These are phyloP conservation scores for Coemansia sp. DNA, from an alignment of 192 early-diverging fungal genomes.

Conservation along the genomic window DNA sequence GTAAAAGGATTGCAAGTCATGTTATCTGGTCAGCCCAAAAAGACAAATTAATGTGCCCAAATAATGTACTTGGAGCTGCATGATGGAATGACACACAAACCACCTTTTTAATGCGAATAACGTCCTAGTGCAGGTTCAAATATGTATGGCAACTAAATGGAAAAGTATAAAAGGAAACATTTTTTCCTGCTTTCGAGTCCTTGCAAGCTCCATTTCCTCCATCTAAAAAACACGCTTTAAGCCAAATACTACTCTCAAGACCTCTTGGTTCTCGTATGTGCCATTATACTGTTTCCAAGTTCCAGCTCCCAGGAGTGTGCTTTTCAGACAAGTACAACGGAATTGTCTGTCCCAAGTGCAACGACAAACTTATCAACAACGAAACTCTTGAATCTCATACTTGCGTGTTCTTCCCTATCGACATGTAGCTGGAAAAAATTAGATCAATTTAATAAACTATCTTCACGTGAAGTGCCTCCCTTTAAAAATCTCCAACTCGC, in stretches of 20 bases:
- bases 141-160: too few species aligned
- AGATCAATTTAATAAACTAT: too few species aligned
- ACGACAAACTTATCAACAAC: slow-evolving; percentile 17
- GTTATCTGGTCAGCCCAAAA: slow-evolving; percentile 5
- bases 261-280: too few species aligned
- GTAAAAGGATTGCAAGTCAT: slow-evolving; percentile 2
- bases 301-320: background rate
- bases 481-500: background rate
- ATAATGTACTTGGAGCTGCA: background rate
- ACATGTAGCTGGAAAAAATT: slow-evolving; percentile 8
- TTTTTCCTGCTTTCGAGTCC: too few species aligned
- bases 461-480: background rate
- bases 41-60: background rate
- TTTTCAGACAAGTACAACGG: slow-evolving; percentile 8
- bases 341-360: slow-evolving; percentile 19
- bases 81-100: too few species aligned
- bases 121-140: too few species aligned
- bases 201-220: too few species aligned
- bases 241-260: too few species aligned
- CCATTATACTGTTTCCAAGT: too few species aligned
- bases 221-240: too few species aligned
- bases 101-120: too few species aligned
- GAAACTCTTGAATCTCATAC: slow-evolving; percentile 21
- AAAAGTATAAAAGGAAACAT: too few species aligned
- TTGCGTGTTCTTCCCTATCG: slow-evolving; percentile 37